Base-by-base conservation (phyloP, 1,284 basidiomycete genomes). In the Sporisorium reilianum region DNA sequence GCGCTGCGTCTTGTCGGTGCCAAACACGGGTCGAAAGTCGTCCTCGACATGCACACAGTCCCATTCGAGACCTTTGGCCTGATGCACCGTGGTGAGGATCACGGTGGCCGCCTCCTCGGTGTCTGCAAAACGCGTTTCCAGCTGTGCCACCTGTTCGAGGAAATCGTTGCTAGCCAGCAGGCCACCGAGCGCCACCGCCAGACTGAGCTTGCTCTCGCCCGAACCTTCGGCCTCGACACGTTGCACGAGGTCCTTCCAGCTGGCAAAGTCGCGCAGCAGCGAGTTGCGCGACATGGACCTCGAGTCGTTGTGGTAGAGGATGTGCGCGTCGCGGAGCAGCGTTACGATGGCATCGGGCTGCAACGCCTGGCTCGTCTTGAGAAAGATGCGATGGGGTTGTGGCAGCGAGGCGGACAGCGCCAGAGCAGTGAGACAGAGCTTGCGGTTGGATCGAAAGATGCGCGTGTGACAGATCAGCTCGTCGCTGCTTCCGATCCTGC, bases 21-120 rank as follows among this genome's bases (percentile, higher is more conserved):
- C 68, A 25, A 68, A 65, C 16, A 62, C 44, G 3, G 80, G 80
- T 16, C 76, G 70, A 25, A 82, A 82, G 44, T 82, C 80, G 50
- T 80, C 75, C 16, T 76, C 73, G 22, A 82, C 69, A 20, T 73
- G 49, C 11, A 82, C 80, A 16, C 66, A 45, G 46, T 82, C 78
- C 80, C 80, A 82, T 40, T 82, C 80, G 20, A 82, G 71, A 25
- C 80, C 80, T 45, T 82, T 82, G 8, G 79, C 77, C 55, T 82
- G 80, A 30, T 82, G 80, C 16, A 79, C 78, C 22, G 80, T 82
- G 7, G 79, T 75, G 26, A 82, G 55, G 7, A 82, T 63, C 16
- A 82, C 64, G 1, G 64, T 59, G 0, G 80, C 80, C 0, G 49
- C 62, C 3, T 62, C 56, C 38, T 79, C 75, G 1, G 44, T 48